phyloP scores from a whole-genome alignment of 2,329 filamentous ascomycete genomes.

The Dendryphion nanum region DNA sequence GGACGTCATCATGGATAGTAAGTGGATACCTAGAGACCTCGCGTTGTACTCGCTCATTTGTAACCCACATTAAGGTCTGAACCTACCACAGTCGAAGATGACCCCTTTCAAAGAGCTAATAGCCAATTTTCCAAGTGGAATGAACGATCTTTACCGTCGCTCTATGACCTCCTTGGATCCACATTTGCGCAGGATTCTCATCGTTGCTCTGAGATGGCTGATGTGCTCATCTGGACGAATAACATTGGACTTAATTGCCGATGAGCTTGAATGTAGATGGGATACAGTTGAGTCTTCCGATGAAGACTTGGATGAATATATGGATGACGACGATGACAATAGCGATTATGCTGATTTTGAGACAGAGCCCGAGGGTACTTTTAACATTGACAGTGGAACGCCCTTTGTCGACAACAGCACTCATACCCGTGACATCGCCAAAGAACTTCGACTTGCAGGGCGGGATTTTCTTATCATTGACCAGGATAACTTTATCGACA shows the following conservation, averaged over 20 bases:
- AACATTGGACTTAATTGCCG: conserved; percentile 1
- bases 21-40: too few relatives aligned
- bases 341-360: conserved; percentile 3
- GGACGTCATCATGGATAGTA: too few relatives aligned
- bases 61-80: too few relatives aligned
- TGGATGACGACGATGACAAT: conserved; percentile 2
- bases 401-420: too few relatives aligned
- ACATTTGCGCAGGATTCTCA: conserved; percentile 1
- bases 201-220: conserved; percentile 3
- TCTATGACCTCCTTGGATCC: conserved; percentile 1
- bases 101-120: too few relatives aligned
- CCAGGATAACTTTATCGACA: background rate
- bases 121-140: too few relatives aligned
- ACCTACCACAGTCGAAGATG: too few relatives aligned
- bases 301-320: background rate
- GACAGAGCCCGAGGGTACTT: background rate
- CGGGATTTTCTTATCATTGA: conserved; percentile 3
- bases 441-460: conserved; percentile 1
- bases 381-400: background rate
- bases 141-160: too few relatives aligned
- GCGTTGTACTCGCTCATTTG: too few relatives aligned
- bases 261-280: conserved; percentile 5
- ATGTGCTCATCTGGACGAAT: conserved; percentile 3
- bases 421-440: conserved; percentile 1
- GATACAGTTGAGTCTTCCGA: background rate